Base-by-base conservation (phyloP, 495 filamentous ascomycete species). In the Podospora comata region DNA sequence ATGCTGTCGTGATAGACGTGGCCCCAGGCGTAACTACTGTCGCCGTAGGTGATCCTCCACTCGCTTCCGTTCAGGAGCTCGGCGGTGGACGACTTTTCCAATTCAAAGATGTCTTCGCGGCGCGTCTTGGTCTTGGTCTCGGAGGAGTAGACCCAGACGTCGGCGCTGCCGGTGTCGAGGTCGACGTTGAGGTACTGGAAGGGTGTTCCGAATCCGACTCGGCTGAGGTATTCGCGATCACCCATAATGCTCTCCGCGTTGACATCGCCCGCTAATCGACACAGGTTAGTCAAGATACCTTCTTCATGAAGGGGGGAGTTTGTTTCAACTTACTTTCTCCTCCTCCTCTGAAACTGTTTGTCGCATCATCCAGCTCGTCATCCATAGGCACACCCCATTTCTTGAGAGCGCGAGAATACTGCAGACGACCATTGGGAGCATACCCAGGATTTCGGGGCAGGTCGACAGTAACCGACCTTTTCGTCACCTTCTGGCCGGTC, bases 121-220 rank as follows among this genome's bases (percentile, higher is more conserved):
- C 67, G 64, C 13, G 64, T 66, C 1, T n/a, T 34, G 0, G 15
- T 7, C 9, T 39, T 30, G 0, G 72, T 76, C n/a, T 75, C 72
- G 19, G 74, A 67, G 1, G 70, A 71, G 60, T 66, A 70, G 3
- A 76, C 63, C 75, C 75, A 77, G 71, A 92, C 82, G 81, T 93
- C 91, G 27, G 88, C 81, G 19, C 89, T 92, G 1, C 90, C 91
- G 60, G 90, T 92, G 76, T 94, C 91, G 58, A 93, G 85, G 70
- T 91, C 87, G 28, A 93, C 75, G 32, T 75, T 84, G 65, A 93
- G 67, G 20, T 75, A 85, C 79, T 93, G 90, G 2, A 83, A 81
- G 27, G 91, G 91, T 1, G 86, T 90, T 26, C 91, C 91, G 71
- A 93, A 88, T 0, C 79, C 74, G 58, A 93, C 83, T 19, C 82